A percentile compares a stretch with the other conserved stretches of the same genome.
Conservation (phyloP, 768 basidiomycete genomes). For the Leucosporidium scottii region DNA sequence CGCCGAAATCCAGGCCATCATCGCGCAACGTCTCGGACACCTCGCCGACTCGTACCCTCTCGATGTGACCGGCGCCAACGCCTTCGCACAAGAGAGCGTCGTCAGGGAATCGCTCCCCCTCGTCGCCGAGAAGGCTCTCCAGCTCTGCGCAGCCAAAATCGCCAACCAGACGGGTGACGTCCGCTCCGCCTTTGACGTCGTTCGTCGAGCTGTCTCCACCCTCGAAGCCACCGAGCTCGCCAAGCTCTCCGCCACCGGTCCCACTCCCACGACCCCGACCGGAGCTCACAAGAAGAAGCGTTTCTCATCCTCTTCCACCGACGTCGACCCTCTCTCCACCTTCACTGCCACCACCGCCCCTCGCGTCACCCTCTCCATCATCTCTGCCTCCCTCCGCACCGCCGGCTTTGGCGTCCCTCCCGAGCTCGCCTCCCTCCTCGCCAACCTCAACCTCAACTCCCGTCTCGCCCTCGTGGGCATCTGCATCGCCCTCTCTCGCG, state of each 20-base stretch:
- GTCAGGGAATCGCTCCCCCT: conserved; percentile 39
- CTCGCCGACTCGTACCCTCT: conserved; percentile 41
- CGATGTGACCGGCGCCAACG: conserved; percentile 1
- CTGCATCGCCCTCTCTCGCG: conserved; percentile 20
- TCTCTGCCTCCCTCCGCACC: conserved; percentile 56
- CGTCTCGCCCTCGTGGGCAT: conserved; percentile 21
- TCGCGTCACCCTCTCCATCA: conserved; percentile 57
- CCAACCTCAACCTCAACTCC: conserved; percentile 21
- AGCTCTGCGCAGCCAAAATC: conserved; percentile 68
- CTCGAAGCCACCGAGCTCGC: conserved; percentile 45
- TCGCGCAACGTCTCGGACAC: conserved; percentile 57
- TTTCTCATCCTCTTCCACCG: not conserved
- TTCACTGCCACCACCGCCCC: conserved; percentile 24
- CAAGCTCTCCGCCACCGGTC: conserved; percentile 38
- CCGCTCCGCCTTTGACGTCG: conserved; percentile 67
- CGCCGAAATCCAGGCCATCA: conserved; percentile 60
- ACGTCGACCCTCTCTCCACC: not conserved
- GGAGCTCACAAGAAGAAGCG: no score
- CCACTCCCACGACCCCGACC: conserved; percentile 41
- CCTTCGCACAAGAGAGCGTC: not conserved
- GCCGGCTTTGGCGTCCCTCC: conserved; percentile 7
- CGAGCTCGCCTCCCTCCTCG: conserved; percentile 14
- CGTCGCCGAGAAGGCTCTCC: conserved; percentile 58
- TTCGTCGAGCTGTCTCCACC: conserved; percentile 69
- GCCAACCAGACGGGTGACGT: conserved; percentile 79